Evolutionary conservation across 129 eudicot genomes (phyloP).

Genomic region (Sambucus nigra): DNA sequence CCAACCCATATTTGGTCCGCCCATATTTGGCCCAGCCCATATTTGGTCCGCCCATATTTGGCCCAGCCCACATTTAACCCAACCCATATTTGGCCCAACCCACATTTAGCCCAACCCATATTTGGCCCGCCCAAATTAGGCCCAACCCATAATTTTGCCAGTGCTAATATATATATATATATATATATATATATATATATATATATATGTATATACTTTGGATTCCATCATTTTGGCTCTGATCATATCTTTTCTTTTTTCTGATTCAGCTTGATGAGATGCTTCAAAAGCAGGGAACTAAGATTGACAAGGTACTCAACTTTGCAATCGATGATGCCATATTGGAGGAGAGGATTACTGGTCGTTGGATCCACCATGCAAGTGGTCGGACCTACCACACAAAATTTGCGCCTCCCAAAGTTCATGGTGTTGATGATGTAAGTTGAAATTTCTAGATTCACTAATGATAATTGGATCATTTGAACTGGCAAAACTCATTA

Average conservation of each 20-base stretch:
- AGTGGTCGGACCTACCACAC: constrained; percentile 96
- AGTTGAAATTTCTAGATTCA: constrained; percentile 6
- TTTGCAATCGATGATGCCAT: constrained; percentile 48
- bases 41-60: too few relatives aligned
- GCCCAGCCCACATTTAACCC: too few relatives aligned
- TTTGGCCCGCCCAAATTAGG: too few relatives aligned
- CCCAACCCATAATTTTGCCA: too few relatives aligned
- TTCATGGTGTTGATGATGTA: constrained; percentile 83
- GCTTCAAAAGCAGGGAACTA: constrained; percentile 64
- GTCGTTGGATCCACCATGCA: constrained; percentile 86
- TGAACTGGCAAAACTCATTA: neutral
- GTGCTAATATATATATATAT: too few relatives aligned
- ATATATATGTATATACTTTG: neutral
- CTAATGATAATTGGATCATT: neutral
- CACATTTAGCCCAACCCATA: too few relatives aligned
- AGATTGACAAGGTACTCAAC: constrained; percentile 54
- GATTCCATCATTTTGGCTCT: neutral
- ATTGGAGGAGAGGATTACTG: constrained; percentile 65
- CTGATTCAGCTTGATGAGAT: constrained; percentile 74
- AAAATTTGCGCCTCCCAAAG: constrained; percentile 95
- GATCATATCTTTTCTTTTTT: neutral
- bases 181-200: too few relatives aligned
- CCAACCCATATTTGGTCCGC: too few relatives aligned
- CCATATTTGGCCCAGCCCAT: too few relatives aligned
- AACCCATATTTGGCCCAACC: too few relatives aligned